Percentiles rank a stretch among this genome's conserved stretches.
Conservation (phyloP, 768 basidiomycete genomes). For the Podaxis mareebaensis region DNA sequence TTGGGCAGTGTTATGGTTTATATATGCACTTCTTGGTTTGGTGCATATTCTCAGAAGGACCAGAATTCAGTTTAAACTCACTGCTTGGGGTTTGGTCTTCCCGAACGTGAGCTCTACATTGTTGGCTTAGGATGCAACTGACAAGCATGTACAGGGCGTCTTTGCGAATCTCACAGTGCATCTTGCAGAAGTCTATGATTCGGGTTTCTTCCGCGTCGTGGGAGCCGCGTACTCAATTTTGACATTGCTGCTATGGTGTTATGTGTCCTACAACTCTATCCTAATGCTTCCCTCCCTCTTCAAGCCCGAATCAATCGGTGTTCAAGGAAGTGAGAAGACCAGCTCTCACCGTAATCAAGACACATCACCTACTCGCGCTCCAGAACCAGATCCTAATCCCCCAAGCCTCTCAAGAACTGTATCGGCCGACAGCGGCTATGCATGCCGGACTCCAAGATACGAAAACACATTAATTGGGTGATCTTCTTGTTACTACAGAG, state of each 20-base stretch:
- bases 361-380: background rate
- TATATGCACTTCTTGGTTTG: conserved; percentile 55
- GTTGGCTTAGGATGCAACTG: background rate
- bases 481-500: background rate
- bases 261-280: conserved; percentile 45
- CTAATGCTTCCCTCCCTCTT: conserved; percentile 9
- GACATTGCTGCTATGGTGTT: conserved; percentile 55
- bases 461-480: background rate
- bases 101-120: conserved; percentile 48
- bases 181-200: conserved; percentile 50
- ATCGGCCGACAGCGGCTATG: background rate
- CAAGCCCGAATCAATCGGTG: background rate
- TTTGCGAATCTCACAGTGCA: conserved; percentile 65
- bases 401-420: background rate
- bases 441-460: background rate
- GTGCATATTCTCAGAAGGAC: conserved; percentile 39
- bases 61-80: conserved; percentile 51
- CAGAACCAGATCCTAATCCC: background rate
- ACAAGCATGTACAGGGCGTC: conserved; percentile 34
- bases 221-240: conserved; percentile 54
- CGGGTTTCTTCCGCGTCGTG: conserved; percentile 54
- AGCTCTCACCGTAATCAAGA: background rate
- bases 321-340: background rate
- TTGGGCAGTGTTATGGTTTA: conserved; percentile 62
- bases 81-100: conserved; percentile 72